Percentiles rank a stretch among this genome's conserved stretches.
These are phyloP conservation scores for Yamadazyma friedrichii DNA, from an alignment of 1,139 yeast genomes.

Conservation along the genomic window DNA sequence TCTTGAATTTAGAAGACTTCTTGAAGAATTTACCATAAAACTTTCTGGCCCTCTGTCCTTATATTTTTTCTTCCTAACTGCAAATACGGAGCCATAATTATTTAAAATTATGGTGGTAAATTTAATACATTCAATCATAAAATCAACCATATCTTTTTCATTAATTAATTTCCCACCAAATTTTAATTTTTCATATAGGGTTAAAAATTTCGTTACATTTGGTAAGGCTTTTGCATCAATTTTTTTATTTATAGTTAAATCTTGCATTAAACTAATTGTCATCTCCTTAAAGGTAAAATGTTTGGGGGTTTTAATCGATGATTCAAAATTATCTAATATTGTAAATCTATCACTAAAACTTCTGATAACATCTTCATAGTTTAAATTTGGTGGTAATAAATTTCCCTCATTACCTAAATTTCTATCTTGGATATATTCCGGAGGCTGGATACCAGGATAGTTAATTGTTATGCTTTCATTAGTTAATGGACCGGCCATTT, in stretches of 20 bases:
- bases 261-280: slow-evolving; percentile 22
- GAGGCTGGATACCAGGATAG: slow-evolving; percentile 65
- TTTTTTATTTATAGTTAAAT: slow-evolving; percentile 12
- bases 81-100: slow-evolving; percentile 15
- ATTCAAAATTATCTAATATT: slow-evolving; percentile 40
- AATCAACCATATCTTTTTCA: slow-evolving; percentile 58
- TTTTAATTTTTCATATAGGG: slow-evolving; percentile 66
- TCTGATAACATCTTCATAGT: slow-evolving; percentile 63
- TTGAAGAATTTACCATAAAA: not conserved
- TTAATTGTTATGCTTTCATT: slow-evolving; percentile 39
- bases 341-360: slow-evolving; percentile 54
- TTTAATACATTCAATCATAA: slow-evolving; percentile 44
- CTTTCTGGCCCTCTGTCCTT: slow-evolving; percentile 1
- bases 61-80: slow-evolving; percentile 11
- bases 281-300: slow-evolving; percentile 50
- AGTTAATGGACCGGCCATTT: slow-evolving; percentile 51
- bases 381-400: slow-evolving; percentile 55
- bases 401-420: slow-evolving; percentile 29
- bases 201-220: slow-evolving; percentile 36
- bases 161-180: slow-evolving; percentile 65
- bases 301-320: slow-evolving; percentile 35
- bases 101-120: slow-evolving; percentile 14
- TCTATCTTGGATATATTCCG: slow-evolving; percentile 34
- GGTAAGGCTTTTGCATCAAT: slow-evolving; percentile 14
- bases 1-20: not conserved